Conservation (phyloP, 2,329 filamentous ascomycete species). For the Trichoderma asperellum region DNA sequence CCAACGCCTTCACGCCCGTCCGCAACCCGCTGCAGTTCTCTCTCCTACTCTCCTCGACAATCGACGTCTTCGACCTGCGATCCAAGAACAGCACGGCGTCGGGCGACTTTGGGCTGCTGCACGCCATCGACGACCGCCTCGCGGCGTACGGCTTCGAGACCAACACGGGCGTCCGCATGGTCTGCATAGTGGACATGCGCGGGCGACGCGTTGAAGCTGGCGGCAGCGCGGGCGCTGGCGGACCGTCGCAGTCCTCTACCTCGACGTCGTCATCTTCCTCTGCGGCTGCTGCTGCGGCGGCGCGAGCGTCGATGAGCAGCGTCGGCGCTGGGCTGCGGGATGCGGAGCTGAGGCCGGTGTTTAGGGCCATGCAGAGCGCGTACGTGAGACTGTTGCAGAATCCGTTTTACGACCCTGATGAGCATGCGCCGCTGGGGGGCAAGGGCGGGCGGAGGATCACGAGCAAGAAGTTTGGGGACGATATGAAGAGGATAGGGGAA, state of each 20-base stretch:
- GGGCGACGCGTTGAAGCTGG: constrained; percentile 22
- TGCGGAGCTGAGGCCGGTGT: constrained; percentile 87
- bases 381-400: constrained; percentile 90
- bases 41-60: constrained; percentile 84
- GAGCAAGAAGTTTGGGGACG: constrained; percentile 77
- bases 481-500: constrained; percentile 85
- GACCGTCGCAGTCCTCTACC: constrained; percentile 33
- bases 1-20: constrained; percentile 57
- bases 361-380: constrained; percentile 88
- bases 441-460: constrained; percentile 71
- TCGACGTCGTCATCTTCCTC: constrained; percentile 27
- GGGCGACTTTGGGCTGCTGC: constrained; percentile 87
- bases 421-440: constrained; percentile 66
- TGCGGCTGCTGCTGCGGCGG: constrained; percentile 27
- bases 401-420: constrained; percentile 91
- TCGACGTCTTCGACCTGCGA: constrained; percentile 92
- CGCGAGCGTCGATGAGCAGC: constrained; percentile 40
- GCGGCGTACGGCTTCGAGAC: constrained; percentile 96
- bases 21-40: constrained; percentile 85
- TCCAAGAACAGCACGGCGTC: constrained; percentile 71
- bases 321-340: constrained; percentile 73
- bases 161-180: constrained; percentile 90
- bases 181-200: constrained; percentile 89
- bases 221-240: constrained; percentile 24
- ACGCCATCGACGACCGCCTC: constrained; percentile 90